A percentile compares a stretch with the other conserved stretches of the same genome.
These are phyloP conservation scores for Solanum dulcamara DNA, from an alignment of 257 asterid genomes.

Conservation along the genomic window DNA sequence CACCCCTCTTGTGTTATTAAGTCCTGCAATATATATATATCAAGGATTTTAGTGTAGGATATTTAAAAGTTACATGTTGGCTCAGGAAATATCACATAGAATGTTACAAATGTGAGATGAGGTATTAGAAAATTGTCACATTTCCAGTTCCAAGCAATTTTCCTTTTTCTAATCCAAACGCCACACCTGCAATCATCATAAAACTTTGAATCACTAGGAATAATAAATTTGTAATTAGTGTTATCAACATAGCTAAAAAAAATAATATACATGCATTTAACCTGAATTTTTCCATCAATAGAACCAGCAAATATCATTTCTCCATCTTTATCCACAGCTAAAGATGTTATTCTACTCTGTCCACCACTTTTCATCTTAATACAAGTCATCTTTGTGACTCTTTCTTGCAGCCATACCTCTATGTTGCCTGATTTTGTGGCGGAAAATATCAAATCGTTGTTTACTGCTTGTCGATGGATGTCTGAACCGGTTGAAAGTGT, in stretches of 20 bases:
- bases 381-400: conserved; percentile 37
- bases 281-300: conserved; percentile 69
- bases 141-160: not conserved
- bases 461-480: conserved; percentile 34
- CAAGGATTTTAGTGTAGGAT: no score
- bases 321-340: conserved; percentile 44
- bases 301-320: conserved; percentile 67
- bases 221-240: not conserved
- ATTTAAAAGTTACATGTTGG: not conserved
- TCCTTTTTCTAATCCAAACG: not conserved
- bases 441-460: conserved; percentile 50
- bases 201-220: not conserved
- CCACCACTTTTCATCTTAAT: conserved; percentile 35
- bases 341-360: conserved; percentile 24
- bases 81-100: not conserved
- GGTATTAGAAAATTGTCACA: not conserved
- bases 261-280: not conserved
- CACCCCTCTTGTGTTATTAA: no score
- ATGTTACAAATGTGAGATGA: not conserved
- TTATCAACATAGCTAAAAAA: not conserved
- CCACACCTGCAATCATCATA: conserved; percentile 11
- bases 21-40: no score
- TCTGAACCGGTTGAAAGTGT: conserved; percentile 38
- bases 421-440: conserved; percentile 56
- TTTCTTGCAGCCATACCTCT: conserved; percentile 64